A percentile compares a stretch with the other conserved stretches of the same genome.
Evolutionary conservation across 352 stramenopile genomes (phyloP).

Genomic region (Globisporangium sylvaticum): DNA sequence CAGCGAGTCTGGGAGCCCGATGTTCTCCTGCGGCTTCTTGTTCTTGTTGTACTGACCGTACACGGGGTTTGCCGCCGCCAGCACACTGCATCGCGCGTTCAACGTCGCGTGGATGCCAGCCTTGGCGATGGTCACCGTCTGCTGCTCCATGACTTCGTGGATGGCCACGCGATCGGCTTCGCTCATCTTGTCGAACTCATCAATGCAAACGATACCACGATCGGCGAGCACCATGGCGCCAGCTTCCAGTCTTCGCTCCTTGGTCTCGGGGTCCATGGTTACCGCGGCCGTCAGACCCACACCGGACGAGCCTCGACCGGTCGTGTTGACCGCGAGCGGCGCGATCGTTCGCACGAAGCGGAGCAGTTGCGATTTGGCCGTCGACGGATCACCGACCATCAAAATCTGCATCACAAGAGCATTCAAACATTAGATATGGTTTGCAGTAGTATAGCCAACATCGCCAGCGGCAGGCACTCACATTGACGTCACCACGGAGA

Average conservation of each 20-base stretch:
- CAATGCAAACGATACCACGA: slow-evolving; percentile 98
- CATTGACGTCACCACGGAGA: slow-evolving; percentile 99
- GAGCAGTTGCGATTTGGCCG: slow-evolving; percentile 98
- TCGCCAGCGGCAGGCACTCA: slow-evolving; percentile 22
- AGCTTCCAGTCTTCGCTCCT: slow-evolving; percentile 93
- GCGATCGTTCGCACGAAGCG: slow-evolving; percentile 95
- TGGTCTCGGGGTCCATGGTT: slow-evolving; percentile 94
- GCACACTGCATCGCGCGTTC: slow-evolving; percentile 98
- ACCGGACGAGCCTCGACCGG: slow-evolving; percentile 73
- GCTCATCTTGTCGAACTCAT: slow-evolving; percentile 99
- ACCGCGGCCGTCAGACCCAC: slow-evolving; percentile 98
- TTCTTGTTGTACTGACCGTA: slow-evolving; percentile 99
- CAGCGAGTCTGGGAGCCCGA: slow-evolving; percentile 98
- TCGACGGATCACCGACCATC: slow-evolving; percentile 98
- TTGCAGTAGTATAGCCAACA: slow-evolving; percentile 42
- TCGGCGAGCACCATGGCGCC: slow-evolving; percentile 99
- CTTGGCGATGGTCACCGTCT: slow-evolving; percentile 99
- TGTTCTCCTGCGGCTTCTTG: slow-evolving; percentile 98
- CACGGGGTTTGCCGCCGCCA: slow-evolving; percentile 99
- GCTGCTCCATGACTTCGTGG: slow-evolving; percentile 99
- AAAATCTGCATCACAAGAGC: slow-evolving; percentile 47
- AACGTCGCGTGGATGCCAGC: slow-evolving; percentile 98
- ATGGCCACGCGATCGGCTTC: slow-evolving; percentile 98
- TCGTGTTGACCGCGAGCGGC: slow-evolving; percentile 91
- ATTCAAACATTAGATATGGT: slow-evolving; percentile 27